These are phyloP conservation scores for Drechslera avenae DNA, from an alignment of 2,329 filamentous ascomycete species.

Conservation along the genomic window DNA sequence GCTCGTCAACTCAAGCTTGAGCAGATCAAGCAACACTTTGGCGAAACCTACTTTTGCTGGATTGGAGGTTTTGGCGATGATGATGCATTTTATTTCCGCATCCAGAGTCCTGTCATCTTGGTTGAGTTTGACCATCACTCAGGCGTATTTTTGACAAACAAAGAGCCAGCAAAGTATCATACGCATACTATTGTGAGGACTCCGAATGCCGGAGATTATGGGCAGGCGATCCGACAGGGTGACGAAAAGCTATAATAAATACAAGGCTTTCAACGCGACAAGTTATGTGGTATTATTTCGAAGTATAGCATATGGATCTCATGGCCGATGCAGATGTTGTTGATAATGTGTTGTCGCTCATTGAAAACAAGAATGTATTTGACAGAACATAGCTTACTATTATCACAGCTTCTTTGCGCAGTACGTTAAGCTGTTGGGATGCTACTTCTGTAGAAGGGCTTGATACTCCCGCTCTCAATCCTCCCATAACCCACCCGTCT, in stretches of 20 bases:
- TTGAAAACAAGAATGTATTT: no score
- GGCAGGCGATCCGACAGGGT: constrained; percentile 56
- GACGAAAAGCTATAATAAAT: constrained; percentile 23
- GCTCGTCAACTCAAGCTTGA: constrained; percentile 62
- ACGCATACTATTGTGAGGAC: constrained; percentile 75
- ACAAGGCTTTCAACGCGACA: not conserved
- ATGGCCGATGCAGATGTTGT: no score
- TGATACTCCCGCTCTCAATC: no score
- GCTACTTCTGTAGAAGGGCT: no score
- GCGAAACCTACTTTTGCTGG: constrained; percentile 81
- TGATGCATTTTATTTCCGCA: constrained; percentile 77
- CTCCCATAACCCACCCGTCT: no score
- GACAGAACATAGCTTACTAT: no score
- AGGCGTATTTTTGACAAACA: constrained; percentile 76
- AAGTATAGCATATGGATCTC: no score
- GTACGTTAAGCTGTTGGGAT: no score
- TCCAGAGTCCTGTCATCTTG: constrained; percentile 76
- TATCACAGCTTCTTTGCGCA: no score
- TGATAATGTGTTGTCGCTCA: no score
- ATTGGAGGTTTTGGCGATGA: constrained; percentile 70
- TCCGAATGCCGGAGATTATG: constrained; percentile 79
- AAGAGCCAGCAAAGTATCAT: constrained; percentile 76
- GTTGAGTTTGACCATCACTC: constrained; percentile 82
- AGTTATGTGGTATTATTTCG: no score
- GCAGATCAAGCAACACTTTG: constrained; percentile 61